phyloP scores from a whole-genome alignment of 441 rosid genomes.

The Adansonia rubrostipa region DNA sequence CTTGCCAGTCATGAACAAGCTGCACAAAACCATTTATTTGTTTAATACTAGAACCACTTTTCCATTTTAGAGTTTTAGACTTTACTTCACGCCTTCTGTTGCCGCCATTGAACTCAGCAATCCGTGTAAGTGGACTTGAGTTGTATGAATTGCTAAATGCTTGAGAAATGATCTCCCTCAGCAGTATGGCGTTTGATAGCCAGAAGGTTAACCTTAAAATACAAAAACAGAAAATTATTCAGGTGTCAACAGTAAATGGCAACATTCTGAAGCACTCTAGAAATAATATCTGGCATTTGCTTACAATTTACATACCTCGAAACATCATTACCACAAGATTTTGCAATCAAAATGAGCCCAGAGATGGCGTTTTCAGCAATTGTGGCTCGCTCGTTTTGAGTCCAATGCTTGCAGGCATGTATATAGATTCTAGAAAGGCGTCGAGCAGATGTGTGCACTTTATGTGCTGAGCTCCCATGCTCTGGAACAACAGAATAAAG shows the following conservation, averaged over 20 bases:
- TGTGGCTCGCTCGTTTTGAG: conserved; percentile 61
- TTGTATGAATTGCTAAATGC: conserved; percentile 60
- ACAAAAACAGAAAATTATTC: conserved; percentile 29
- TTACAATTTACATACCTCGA: conserved; percentile 56
- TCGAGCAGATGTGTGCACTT: conserved; percentile 84
- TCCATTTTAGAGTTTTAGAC: conserved; percentile 45
- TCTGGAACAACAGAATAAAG: conserved; percentile 81
- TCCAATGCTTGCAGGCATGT: conserved; percentile 79
- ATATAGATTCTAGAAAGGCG: conserved; percentile 78
- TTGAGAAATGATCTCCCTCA: conserved; percentile 71
- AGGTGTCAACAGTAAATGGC: conserved; percentile 23
- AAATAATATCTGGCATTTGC: neutral
- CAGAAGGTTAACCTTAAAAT: conserved; percentile 79
- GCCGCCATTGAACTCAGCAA: conserved; percentile 48
- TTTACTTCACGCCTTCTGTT: conserved; percentile 52
- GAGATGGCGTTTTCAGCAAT: conserved; percentile 69
- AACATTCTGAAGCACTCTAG: conserved; percentile 6
- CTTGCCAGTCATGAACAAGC: conserved; percentile 71
- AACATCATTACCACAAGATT: conserved; percentile 86
- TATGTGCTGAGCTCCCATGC: conserved; percentile 84
- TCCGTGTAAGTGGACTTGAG: conserved; percentile 42
- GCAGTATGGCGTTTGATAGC: conserved; percentile 77
- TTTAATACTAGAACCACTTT: conserved; percentile 38
- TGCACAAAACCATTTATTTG: conserved; percentile 41
- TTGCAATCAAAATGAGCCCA: conserved; percentile 72